Base-by-base conservation (phyloP, 2,329 filamentous ascomycete species). In the Fusarium sp. region DNA sequence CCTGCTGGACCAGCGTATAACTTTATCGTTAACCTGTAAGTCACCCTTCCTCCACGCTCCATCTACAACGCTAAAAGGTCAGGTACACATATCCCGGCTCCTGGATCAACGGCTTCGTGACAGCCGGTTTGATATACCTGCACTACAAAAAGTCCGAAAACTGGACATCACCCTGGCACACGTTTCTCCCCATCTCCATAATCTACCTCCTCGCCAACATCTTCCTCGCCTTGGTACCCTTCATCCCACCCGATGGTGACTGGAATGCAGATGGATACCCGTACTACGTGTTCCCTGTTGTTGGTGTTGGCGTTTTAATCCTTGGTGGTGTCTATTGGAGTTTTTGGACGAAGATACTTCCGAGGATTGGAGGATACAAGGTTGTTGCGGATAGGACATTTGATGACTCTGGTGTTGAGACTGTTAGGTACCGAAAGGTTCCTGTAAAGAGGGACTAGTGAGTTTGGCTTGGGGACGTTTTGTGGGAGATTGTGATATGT, bases 1-100 rank as follows among this genome's bases (percentile, higher is more conserved):
- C 92, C 92, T 0, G 88, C 90, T 0, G 91, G 91, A 0, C 87
- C 91, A 21, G 91, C 91, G 0, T 93, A 93, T 80, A 91, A 91
- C 80, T 93, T 93, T 75, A 86, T 91, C 44, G 85, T 89, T 56
- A 88, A 89, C 69, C 79, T 91, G 52, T 87, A 49, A 0, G 67
- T 61, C 0, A 23, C 1, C 6, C 0, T 0, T 8, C 6, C 44
- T 12, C 8, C 1, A 3, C 4, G 12, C 11, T 6, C 0, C 0
- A 6, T 9, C 2, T 23, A 12, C 6, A 7, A 6, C 6, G 4
- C 71, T 78, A 25, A 83, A 77, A 60, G 4, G 0, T 30, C 2
- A 83, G 81, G 23, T 83, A 83, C 74, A 87, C 86, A 0, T 89
- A 89, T 63, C 87, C 88, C 0, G 85, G 85, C 2, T 82, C 87